Percentiles rank a stretch among this genome's conserved stretches.
These are phyloP conservation scores for Panaeolus papilionaceus DNA, from an alignment of 768 basidiomycete species.

Conservation along the genomic window DNA sequence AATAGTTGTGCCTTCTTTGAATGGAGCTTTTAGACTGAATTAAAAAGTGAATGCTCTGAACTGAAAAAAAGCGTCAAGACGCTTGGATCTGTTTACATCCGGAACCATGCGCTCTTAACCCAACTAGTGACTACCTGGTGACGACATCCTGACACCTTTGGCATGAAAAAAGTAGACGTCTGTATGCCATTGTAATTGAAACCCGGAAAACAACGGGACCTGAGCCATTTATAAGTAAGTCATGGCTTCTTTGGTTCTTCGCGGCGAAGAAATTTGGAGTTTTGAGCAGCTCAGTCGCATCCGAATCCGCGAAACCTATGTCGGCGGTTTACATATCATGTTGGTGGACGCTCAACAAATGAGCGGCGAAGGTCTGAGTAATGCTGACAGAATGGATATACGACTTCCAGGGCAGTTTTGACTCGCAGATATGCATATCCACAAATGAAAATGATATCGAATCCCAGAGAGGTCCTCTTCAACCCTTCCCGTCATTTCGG, in stretches of 20 bases:
- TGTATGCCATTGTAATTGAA: neutral
- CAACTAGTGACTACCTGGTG: neutral
- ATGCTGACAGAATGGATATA: neutral
- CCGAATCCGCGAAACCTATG: too few relatives aligned
- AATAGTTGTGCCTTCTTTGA: neutral
- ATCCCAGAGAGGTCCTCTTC: neutral
- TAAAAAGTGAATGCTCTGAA: neutral
- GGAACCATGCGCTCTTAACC: neutral
- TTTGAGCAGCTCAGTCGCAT: too few relatives aligned
- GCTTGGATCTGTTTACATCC: neutral
- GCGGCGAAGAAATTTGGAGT: neutral
- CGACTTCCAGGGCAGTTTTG: neutral
- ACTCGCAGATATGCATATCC: neutral
- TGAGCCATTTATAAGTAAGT: constrained; percentile 1
- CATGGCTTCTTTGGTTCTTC: neutral
- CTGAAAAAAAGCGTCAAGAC: neutral
- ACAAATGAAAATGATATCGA: neutral
- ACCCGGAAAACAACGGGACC: neutral
- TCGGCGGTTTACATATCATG: neutral
- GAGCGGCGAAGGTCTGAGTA: neutral
- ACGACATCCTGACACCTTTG: neutral
- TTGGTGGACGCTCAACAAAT: neutral
- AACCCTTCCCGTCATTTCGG: constrained; percentile 11
- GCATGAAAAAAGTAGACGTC: neutral
- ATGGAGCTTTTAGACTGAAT: neutral